These are phyloP conservation scores for Flagelloscypha sp. DNA, from an alignment of 768 basidiomycete species.

Conservation along the genomic window DNA sequence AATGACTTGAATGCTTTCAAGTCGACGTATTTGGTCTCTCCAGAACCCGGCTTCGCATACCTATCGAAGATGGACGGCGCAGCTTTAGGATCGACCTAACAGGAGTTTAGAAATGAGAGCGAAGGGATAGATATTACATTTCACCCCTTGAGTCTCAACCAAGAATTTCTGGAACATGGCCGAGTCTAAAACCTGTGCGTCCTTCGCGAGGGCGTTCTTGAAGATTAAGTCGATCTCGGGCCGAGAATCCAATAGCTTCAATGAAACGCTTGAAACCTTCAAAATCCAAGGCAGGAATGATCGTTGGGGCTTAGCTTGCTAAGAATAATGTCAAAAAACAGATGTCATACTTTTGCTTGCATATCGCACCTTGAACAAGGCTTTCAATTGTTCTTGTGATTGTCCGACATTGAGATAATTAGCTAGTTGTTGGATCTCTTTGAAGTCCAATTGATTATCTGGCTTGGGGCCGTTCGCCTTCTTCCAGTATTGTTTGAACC, in stretches of 20 bases:
- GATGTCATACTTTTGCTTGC: neutral
- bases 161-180: constrained; percentile 43
- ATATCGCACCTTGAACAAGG: constrained; percentile 29
- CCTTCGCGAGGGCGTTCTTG: constrained; percentile 4
- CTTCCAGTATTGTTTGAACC: constrained; percentile 54
- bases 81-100: neutral
- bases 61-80: constrained; percentile 22
- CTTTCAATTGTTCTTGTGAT: constrained; percentile 32
- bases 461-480: constrained; percentile 33
- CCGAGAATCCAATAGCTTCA: constrained; percentile 48
- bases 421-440: constrained; percentile 45
- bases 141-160: constrained; percentile 40
- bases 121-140: constrained; percentile 2
- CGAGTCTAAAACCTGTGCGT: constrained; percentile 19
- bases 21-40: constrained; percentile 22
- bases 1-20: constrained; percentile 50
- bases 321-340: constrained; percentile 1
- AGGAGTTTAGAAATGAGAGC: neutral
- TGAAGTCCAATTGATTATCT: constrained; percentile 37
- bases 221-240: constrained; percentile 47
- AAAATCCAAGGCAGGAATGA: constrained; percentile 50
- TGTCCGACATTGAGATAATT: constrained; percentile 41
- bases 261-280: constrained; percentile 56
- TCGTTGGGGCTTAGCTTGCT: constrained; percentile 41
- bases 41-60: constrained; percentile 3